Evolutionary conservation across 441 rosid genomes (phyloP), one percentile per base, ranked within the genome.

Genomic region (Brassica balearica): DNA sequence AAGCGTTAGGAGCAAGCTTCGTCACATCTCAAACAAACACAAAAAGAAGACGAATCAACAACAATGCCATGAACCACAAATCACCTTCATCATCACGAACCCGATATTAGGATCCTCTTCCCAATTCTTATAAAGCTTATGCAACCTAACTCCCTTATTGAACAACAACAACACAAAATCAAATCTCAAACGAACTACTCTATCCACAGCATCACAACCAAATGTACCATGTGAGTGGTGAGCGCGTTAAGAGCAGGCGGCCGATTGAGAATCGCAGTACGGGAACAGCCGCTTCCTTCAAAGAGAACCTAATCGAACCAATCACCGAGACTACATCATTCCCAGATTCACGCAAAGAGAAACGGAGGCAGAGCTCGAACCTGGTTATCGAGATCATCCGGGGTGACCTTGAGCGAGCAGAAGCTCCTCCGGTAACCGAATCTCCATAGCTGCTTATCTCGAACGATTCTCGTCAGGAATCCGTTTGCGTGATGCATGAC

Each of bases 41-140:
- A 67, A 17, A 0, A 65, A 59, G 0, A 41, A 51, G 11, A 72
- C n/a, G 36, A 32, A 73, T 46, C 38, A 29, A 43, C 71, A 62
- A 69, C 14, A 67, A 36, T 25, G 48, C 2, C 2, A 0, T 41
- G 6, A 1, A 43, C 0, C 63, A 46, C 1, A 34, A 73, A 15
- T 71, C 81, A 92, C 98, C 94, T 92, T 94, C 87, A 94, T 77
- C 69, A 80, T 75, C 77, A 94, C 94, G 69, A 93, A 90, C 51
- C 98, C 97, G 5, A 95, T 71, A 78, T 88, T 77, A 2, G 94
- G 91, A 86, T 93, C 84, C 48, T 89, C 92, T 85, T 95, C 99
- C 98, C 99, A 95, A 67, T 86, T 84, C 78, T 84, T 87, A 78
- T 92, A 95, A 77, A 91, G 78, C 43, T 86, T 90, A 63, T 84